phyloP scores from a whole-genome alignment of 2,329 filamentous ascomycete genomes.

The Aspergillus latus region DNA sequence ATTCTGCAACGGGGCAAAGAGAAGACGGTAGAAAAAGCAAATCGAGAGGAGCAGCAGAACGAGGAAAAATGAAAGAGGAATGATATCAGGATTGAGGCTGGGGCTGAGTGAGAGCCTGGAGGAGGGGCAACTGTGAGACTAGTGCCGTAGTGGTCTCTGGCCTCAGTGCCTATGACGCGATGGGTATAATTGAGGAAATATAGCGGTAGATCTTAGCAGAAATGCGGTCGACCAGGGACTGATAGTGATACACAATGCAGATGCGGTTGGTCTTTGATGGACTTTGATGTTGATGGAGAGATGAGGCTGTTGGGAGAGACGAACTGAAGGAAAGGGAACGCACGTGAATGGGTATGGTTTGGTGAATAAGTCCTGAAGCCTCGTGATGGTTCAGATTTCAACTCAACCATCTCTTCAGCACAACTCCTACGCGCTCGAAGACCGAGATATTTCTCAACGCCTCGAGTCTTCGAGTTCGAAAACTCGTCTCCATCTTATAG shows the following conservation, averaged over 20 bases:
- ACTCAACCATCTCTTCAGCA: background rate
- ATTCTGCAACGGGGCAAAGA: background rate
- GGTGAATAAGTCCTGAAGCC: background rate
- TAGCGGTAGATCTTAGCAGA: constrained; percentile 2
- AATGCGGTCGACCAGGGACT: background rate
- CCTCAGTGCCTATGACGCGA: constrained; percentile 4
- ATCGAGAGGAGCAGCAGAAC: background rate
- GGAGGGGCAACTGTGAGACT: constrained; percentile 11
- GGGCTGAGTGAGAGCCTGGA: background rate
- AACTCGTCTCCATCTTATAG: constrained; percentile 1
- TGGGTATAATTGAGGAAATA: constrained; percentile 6
- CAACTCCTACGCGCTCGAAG: background rate
- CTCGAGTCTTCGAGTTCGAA: background rate
- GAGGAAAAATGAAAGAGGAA: constrained; percentile 5
- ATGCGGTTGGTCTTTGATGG: constrained; percentile 1
- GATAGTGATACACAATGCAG: background rate
- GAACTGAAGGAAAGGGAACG: constrained; percentile 11
- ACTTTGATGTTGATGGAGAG: constrained; percentile 3
- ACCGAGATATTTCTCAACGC: background rate
- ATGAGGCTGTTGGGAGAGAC: background rate
- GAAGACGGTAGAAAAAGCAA: constrained; percentile 1
- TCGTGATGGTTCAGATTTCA: constrained; percentile 11
- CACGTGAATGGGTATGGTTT: constrained; percentile 12
- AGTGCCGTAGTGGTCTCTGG: background rate
- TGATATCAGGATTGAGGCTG: constrained; percentile 9